These are phyloP conservation scores for Phytophthora idaei DNA, from an alignment of 352 stramenopile species.

Conservation along the genomic window DNA sequence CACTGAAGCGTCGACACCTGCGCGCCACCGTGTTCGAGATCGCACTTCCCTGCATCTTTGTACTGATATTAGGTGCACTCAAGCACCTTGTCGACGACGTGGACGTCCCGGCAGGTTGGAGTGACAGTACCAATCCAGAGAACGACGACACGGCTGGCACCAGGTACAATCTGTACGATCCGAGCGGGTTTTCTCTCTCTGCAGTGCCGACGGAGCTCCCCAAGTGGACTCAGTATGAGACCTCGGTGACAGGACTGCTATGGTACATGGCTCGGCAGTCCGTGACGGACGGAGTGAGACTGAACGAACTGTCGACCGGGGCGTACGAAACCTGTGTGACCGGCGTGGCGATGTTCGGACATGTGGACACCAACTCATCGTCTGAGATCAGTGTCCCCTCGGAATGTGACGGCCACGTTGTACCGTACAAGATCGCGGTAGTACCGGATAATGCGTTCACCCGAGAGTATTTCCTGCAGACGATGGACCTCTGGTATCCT, in stretches of 20 bases:
- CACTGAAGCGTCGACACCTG: neutral
- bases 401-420: neutral
- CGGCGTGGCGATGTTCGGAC: neutral
- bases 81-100: neutral
- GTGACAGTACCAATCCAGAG: neutral
- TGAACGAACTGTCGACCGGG: neutral
- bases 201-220: neutral
- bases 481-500: neutral
- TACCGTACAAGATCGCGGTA: neutral
- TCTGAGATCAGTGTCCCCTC: neutral
- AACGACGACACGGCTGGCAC: neutral
- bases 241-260: neutral
- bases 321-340: neutral
- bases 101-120: neutral
- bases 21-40: neutral
- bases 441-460: neutral
- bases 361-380: neutral
- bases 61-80: neutral
- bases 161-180: slow-evolving; percentile 1
- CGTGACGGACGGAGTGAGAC: neutral
- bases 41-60: neutral
- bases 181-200: neutral
- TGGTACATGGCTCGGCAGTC: neutral
- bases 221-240: neutral
- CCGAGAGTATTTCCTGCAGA: neutral